A percentile compares a stretch with the other conserved stretches of the same genome.
phyloP scores from a whole-genome alignment of 148 eudicot species.

The Silene uniflora region DNA sequence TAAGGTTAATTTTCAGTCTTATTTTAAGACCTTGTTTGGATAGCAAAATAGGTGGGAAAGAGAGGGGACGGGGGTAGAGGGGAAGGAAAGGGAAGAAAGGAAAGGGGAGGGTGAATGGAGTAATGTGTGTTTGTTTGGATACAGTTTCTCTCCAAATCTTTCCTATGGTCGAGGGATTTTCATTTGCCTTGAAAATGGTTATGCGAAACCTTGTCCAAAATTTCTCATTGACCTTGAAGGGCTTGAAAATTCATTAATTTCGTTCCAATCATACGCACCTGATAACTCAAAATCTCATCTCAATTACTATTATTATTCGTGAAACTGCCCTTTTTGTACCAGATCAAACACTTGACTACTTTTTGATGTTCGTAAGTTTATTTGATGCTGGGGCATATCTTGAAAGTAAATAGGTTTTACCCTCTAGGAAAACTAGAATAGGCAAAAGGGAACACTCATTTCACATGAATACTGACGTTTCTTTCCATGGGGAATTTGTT shows the following conservation, averaged over 20 bases:
- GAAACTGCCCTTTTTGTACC: background rate
- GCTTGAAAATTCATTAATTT: background rate
- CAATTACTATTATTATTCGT: too few species aligned
- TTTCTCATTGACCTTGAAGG: too few species aligned
- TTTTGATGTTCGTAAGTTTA: background rate
- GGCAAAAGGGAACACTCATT: background rate
- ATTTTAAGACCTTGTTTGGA: background rate
- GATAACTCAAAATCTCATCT: background rate
- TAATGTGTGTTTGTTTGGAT: too few species aligned
- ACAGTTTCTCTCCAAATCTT: too few species aligned
- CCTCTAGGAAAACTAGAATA: background rate
- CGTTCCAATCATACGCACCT: background rate
- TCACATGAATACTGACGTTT: background rate
- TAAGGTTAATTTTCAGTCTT: slow-evolving; percentile 42
- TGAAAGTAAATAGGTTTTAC: background rate
- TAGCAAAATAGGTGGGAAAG: too few species aligned
- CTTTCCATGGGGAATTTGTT: background rate
- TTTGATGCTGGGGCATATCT: background rate
- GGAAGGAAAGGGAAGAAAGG: too few species aligned
- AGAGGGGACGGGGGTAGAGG: too few species aligned
- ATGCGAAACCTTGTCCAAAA: too few species aligned
- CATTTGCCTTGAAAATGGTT: too few species aligned
- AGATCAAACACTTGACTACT: background rate
- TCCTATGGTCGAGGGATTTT: too few species aligned
- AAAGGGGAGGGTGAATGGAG: too few species aligned